Percentiles rank a stretch among this genome's conserved stretches.
phyloP scores from a whole-genome alignment of 371 early-diverging fungal species.

The Mucor mucedo region DNA sequence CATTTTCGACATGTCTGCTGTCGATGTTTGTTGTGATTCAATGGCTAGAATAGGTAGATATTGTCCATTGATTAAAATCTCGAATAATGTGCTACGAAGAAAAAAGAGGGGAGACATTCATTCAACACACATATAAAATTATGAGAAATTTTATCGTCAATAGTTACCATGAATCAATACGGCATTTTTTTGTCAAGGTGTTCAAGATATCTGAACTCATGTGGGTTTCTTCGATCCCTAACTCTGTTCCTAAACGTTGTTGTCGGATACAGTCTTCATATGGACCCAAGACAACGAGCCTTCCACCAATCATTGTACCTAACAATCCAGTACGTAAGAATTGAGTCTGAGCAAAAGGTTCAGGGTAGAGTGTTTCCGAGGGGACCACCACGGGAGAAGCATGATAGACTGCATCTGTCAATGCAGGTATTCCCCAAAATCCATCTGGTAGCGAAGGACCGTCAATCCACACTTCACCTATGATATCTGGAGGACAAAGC shows the following conservation, averaged over 20 bases:
- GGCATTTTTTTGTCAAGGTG: conserved; percentile 57
- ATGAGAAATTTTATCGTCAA: neutral
- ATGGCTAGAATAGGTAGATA: conserved; percentile 73
- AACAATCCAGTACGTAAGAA: conserved; percentile 82
- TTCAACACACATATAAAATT: neutral
- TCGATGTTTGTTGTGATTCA: conserved; percentile 56
- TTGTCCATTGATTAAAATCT: conserved; percentile 68
- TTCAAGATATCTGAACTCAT: conserved; percentile 57
- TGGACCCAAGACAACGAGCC: conserved; percentile 73
- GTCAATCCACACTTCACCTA: conserved; percentile 89
- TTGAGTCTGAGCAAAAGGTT: conserved; percentile 49
- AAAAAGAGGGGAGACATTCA: neutral
- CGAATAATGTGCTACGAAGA: conserved; percentile 63
- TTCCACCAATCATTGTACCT: conserved; percentile 77
- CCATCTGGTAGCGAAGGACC: conserved; percentile 77
- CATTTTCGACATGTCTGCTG: conserved; percentile 54
- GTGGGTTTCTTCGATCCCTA: conserved; percentile 58
- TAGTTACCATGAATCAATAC: conserved; percentile 65
- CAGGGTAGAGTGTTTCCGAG: conserved; percentile 53
- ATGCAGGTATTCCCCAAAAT: conserved; percentile 81
- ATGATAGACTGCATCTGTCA: conserved; percentile 75
- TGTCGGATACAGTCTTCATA: conserved; percentile 80
- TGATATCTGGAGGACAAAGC: conserved; percentile 73
- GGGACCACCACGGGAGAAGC: conserved; percentile 65
- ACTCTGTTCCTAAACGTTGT: conserved; percentile 48